Percentiles rank a stretch among this genome's conserved stretches.
Conservation (phyloP, 345 rosid species). For the Anastatica hierochuntica region DNA sequence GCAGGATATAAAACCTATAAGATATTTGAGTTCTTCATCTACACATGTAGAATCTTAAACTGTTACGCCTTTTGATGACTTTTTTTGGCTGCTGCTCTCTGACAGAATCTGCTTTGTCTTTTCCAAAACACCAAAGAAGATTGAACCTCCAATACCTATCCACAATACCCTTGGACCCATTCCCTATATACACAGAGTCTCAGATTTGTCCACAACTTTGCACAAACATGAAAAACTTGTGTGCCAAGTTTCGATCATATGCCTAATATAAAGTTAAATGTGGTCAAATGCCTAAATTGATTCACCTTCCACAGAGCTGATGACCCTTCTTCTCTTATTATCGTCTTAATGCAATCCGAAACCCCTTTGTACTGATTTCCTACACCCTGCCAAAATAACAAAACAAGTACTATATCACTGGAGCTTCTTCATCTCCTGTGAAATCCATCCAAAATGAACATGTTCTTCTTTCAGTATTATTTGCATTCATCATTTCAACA, state of each 20-base stretch:
- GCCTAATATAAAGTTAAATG: neutral
- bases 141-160: slow-evolving; percentile 71
- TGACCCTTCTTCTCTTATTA: slow-evolving; percentile 66
- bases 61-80: too few relatives aligned
- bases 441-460: neutral
- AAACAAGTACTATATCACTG: neutral
- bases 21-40: too few relatives aligned
- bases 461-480: neutral
- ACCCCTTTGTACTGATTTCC: slow-evolving; percentile 62
- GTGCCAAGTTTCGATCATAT: neutral
- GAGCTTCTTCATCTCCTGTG: too few relatives aligned
- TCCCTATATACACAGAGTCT: slow-evolving; percentile 39
- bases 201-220: too few relatives aligned
- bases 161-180: slow-evolving; percentile 67
- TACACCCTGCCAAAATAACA: slow-evolving; percentile 34
- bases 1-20: too few relatives aligned
- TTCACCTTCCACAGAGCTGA: slow-evolving; percentile 58
- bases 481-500: too few relatives aligned
- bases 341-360: slow-evolving; percentile 44
- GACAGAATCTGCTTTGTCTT: slow-evolving; percentile 51
- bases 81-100: slow-evolving; percentile 14
- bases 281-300: neutral
- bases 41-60: too few relatives aligned
- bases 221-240: neutral
- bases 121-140: slow-evolving; percentile 63